Conservation (phyloP, 208 protist species). For the Trypanosoma avium region DNA sequence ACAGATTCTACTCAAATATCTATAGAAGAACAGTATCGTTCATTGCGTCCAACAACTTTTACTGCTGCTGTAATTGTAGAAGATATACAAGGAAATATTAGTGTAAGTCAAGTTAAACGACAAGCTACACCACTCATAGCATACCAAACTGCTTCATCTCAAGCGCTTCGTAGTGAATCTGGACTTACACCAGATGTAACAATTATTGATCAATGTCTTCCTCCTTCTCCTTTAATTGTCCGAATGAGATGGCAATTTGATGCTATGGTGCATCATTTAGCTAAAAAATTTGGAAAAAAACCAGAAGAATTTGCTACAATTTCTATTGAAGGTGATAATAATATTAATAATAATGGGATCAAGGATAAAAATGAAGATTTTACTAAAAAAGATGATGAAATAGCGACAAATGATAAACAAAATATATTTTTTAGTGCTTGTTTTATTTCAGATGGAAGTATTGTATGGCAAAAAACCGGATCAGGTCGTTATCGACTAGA, state of each 20-base stretch:
- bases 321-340: conserved; percentile 25
- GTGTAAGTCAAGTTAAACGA: conserved; percentile 35
- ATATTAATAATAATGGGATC: not conserved
- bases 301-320: conserved; percentile 21
- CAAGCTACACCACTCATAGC: conserved; percentile 56
- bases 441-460: conserved; percentile 33
- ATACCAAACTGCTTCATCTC: conserved; percentile 47
- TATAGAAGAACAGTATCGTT: conserved; percentile 28
- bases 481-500: conserved; percentile 75
- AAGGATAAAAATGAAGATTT: not conserved
- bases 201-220: conserved; percentile 25
- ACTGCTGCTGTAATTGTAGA: conserved; percentile 37
- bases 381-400: not conserved
- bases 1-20: not conserved
- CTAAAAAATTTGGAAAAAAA: conserved; percentile 14
- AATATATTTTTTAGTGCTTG: conserved; percentile 49
- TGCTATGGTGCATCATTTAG: conserved; percentile 52
- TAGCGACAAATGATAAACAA: conserved; percentile 11
- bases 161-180: conserved; percentile 42
- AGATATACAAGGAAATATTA: conserved; percentile 42
- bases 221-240: conserved; percentile 53
- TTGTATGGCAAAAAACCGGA: conserved; percentile 67
- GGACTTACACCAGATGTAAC: conserved; percentile 15
- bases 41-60: conserved; percentile 38
- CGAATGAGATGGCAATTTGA: conserved; percentile 86